Evolutionary conservation across 371 early-diverging fungal genomes (phyloP).

Genomic region (Apophysomyces elegans): DNA sequence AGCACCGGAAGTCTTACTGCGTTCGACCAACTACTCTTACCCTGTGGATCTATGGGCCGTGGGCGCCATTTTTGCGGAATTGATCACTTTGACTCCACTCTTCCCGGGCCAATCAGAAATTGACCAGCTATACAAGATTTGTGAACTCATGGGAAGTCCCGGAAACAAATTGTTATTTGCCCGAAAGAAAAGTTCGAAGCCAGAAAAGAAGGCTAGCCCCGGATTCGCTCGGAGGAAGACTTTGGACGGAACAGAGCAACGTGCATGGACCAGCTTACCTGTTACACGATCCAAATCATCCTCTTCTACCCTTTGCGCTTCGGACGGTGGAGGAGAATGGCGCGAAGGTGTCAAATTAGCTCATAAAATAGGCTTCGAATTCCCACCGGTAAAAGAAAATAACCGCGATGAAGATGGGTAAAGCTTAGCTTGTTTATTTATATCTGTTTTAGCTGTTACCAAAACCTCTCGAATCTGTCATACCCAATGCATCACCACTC

Average conservation of each 20-base stretch:
- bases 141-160: constrained; percentile 65
- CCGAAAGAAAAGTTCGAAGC: constrained; percentile 17
- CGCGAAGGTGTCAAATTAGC: constrained; percentile 69
- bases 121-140: constrained; percentile 84
- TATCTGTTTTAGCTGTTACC: neutral
- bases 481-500: constrained; percentile 26
- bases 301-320: constrained; percentile 2
- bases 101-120: constrained; percentile 94
- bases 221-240: constrained; percentile 21
- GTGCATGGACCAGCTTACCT: constrained; percentile 4
- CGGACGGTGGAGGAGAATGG: constrained; percentile 66
- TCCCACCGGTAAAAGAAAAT: constrained; percentile 50
- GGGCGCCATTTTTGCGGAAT: constrained; percentile 92
- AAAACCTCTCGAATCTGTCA: constrained; percentile 8
- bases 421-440: neutral
- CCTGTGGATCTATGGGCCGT: constrained; percentile 99
- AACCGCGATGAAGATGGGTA: neutral
- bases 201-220: constrained; percentile 22
- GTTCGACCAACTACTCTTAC: constrained; percentile 82
- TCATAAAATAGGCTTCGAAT: constrained; percentile 66
- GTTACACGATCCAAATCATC: constrained; percentile 14
- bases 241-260: constrained; percentile 8
- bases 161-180: constrained; percentile 8
- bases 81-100: constrained; percentile 82
- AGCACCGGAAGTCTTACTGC: constrained; percentile 95